A percentile compares a stretch with the other conserved stretches of the same genome.
phyloP scores from a whole-genome alignment of 495 filamentous ascomycete species.

The Aspergillus egyptiacus region DNA sequence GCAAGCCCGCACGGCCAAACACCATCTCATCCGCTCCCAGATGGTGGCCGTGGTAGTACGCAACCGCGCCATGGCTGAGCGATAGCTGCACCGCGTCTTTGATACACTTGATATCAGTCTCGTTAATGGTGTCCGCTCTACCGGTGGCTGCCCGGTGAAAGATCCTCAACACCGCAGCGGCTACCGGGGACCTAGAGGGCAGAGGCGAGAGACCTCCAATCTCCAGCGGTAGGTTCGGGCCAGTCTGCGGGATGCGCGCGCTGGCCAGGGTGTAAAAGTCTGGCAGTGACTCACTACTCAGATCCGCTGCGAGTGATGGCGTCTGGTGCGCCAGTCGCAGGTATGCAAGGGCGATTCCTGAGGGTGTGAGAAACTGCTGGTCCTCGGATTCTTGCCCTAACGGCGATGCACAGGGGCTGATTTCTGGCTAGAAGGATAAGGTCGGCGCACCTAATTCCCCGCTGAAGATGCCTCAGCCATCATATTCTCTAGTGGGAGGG shows the following conservation, averaged over 20 bases:
- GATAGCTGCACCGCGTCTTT: slow-evolving; percentile 26
- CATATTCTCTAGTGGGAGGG: not conserved
- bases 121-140: slow-evolving; percentile 11
- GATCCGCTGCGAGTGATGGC: not conserved
- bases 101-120: slow-evolving; percentile 26
- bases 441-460: slow-evolving; percentile 1
- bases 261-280: slow-evolving; percentile 1
- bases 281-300: not conserved
- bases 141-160: slow-evolving; percentile 22
- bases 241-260: slow-evolving; percentile 3
- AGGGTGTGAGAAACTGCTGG: no score
- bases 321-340: slow-evolving; percentile 6
- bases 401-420: no score
- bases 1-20: slow-evolving; percentile 39
- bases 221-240: slow-evolving; percentile 9
- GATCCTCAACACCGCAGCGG: slow-evolving; percentile 19
- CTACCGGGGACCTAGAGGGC: slow-evolving; percentile 26
- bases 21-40: slow-evolving; percentile 41
- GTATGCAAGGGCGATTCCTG: slow-evolving; percentile 6
- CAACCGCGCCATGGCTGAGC: slow-evolving; percentile 28
- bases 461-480: slow-evolving; percentile 6
- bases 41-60: slow-evolving; percentile 24
- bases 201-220: slow-evolving; percentile 31
- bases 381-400: no score
- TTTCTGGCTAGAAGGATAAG: not conserved